Conservation (phyloP, 441 rosid genomes). For the Eruca vesicaria region DNA sequence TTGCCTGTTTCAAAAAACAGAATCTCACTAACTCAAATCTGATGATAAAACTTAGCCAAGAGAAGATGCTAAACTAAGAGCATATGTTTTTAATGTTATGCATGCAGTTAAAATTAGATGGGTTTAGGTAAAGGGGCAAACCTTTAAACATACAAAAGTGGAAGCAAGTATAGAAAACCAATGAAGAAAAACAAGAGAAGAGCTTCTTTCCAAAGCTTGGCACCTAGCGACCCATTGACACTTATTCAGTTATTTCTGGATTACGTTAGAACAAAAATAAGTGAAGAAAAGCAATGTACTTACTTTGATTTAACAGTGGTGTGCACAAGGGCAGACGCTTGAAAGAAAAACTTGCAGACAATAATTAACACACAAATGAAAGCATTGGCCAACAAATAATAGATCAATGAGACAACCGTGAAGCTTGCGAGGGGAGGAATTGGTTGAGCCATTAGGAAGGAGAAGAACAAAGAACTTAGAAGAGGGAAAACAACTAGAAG, state of each 20-base stretch:
- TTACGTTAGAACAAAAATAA: neutral
- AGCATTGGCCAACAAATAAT: conserved; percentile 85
- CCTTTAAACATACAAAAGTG: conserved; percentile 70
- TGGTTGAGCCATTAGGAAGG: conserved; percentile 66
- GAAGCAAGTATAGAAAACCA: conserved; percentile 66
- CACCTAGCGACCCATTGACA: conserved; percentile 56
- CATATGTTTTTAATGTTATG: neutral
- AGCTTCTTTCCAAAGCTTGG: conserved; percentile 56
- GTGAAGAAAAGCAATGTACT: conserved; percentile 25
- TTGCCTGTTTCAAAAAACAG: conserved; percentile 56
- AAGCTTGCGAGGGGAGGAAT: conserved; percentile 74
- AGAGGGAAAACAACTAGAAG: conserved; percentile 59
- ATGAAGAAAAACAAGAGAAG: conserved; percentile 45
- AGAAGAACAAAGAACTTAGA: conserved; percentile 51
- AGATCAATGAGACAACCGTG: conserved; percentile 54
- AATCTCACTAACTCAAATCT: conserved; percentile 10
- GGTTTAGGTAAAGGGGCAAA: conserved; percentile 23
- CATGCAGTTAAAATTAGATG: neutral
- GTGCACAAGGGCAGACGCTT: conserved; percentile 63
- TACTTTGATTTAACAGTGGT: conserved; percentile 71
- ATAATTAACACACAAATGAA: conserved; percentile 51
- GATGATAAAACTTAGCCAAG: neutral
- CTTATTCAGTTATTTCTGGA: conserved; percentile 20
- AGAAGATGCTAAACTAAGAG: neutral
- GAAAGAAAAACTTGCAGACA: conserved; percentile 69